Evolutionary conservation across 2,329 filamentous ascomycete genomes (phyloP).

Genomic region (Cladorrhinum sp.): DNA sequence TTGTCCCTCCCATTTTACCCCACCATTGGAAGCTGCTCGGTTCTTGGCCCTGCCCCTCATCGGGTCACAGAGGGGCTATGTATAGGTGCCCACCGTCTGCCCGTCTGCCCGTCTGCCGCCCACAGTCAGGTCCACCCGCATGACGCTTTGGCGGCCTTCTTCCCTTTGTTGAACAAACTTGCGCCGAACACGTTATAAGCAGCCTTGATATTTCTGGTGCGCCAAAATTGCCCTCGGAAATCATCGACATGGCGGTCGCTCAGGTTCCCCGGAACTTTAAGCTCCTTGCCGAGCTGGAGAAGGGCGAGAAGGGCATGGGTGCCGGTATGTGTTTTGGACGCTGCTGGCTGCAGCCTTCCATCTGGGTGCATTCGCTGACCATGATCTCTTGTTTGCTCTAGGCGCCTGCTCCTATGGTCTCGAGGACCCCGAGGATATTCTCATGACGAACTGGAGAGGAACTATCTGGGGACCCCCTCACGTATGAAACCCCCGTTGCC

Average conservation of each 20-base stretch:
- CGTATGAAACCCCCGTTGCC: slow-evolving; percentile 52
- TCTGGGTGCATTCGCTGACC: neutral
- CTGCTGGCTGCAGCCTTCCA: slow-evolving; percentile 19
- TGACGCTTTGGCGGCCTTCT: slow-evolving; percentile 2
- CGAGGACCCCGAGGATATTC: slow-evolving; percentile 86
- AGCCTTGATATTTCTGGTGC: neutral
- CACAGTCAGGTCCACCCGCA: neutral
- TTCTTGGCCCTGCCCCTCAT: slow-evolving; percentile 5
- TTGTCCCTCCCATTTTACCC: neutral
- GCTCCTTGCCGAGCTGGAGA: slow-evolving; percentile 94
- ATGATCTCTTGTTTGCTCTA: slow-evolving; percentile 34
- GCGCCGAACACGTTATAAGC: neutral
- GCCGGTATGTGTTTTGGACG: too few relatives aligned
- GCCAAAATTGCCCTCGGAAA: neutral
- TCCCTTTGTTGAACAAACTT: neutral
- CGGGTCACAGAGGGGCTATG: neutral
- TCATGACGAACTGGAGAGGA: slow-evolving; percentile 98
- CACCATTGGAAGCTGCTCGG: slow-evolving; percentile 4
- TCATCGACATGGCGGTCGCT: slow-evolving; percentile 33
- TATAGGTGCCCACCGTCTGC: too few relatives aligned
- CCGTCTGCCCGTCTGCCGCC: neutral
- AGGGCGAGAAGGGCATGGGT: slow-evolving; percentile 95
- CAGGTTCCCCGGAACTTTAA: slow-evolving; percentile 93
- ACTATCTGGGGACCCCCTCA: slow-evolving; percentile 96
- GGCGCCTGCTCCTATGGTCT: slow-evolving; percentile 97